phyloP scores from a whole-genome alignment of 78 protist species.

The slime mould (Dictyostelium discoideum) region DNA sequence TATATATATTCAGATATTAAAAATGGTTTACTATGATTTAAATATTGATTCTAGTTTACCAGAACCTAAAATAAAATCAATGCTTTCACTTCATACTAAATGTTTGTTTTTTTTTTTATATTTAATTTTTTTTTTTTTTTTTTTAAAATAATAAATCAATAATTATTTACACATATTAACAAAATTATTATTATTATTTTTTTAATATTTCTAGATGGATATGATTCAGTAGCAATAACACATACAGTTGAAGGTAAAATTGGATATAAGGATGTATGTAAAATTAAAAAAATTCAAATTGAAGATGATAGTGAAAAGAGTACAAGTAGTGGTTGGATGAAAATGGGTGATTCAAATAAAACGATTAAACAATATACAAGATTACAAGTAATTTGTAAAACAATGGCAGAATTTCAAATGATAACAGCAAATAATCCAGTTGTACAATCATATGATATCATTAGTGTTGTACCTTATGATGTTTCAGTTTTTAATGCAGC shows the following conservation, averaged over 20 bases:
- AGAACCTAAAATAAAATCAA: neutral
- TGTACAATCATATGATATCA: slow-evolving; percentile 35
- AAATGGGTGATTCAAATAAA: neutral
- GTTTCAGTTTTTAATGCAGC: slow-evolving; percentile 30
- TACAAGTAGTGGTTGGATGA: slow-evolving; percentile 46
- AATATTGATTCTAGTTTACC: neutral
- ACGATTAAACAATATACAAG: slow-evolving; percentile 58
- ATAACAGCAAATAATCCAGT: slow-evolving; percentile 51
- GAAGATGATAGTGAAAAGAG: neutral
- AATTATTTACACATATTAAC: no score
- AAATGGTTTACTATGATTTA: slow-evolving; percentile 4
- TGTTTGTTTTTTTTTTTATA: neutral
- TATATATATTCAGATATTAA: neutral
- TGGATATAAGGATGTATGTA: slow-evolving; percentile 34
- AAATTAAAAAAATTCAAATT: neutral
- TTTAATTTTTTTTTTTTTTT: neutral
- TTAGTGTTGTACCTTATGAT: slow-evolving; percentile 11
- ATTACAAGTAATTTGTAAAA: slow-evolving; percentile 34
- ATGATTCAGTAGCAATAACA: slow-evolving; percentile 65
- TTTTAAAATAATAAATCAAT: neutral
- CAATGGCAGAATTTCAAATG: slow-evolving; percentile 28
- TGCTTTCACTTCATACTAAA: neutral
- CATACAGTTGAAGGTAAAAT: slow-evolving; percentile 62
- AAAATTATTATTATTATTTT: neutral
- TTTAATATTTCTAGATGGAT: neutral